Base-by-base conservation (phyloP, 1,284 basidiomycete species). In the Schizophyllum amplum region DNA sequence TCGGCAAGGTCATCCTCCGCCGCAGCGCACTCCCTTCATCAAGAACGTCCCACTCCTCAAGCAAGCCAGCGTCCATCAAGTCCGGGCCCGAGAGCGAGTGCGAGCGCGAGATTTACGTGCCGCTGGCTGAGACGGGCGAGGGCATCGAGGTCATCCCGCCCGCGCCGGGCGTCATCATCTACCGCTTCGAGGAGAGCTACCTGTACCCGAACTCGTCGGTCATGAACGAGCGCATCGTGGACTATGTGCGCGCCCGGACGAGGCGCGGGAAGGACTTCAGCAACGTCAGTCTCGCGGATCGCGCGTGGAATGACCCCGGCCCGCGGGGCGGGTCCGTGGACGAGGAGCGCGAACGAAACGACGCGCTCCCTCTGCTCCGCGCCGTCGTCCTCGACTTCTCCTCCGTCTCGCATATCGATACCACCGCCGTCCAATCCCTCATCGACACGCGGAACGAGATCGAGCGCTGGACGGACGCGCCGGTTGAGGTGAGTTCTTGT, bases 241-340 rank as follows among this genome's bases (percentile, higher is more conserved):
- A 90, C 62, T 79, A 92, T 63, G 92, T 93, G 64, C 94, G 90
- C 72, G 72, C 72, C 60, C 75, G 85, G 63, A 93, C 88, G 62
- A 81, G 85, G n/a, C 82, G 94, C 42, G 92, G 92, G 20, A 79
- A 78, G 63, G 90, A 93, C 69, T 79, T 90, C 72, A 78, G 78
- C 57, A 67, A 73, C 22, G 75, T 90, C 62, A 78, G 70, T 55
- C 71, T 82, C 51, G 48, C 48, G 4, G 94, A 98, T 68, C 83
- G 96, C 51, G 84, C 93, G 2, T 99, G 96, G 96, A 99, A 99
- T 69, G 94, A 97, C 67, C 89, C 92, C 11, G 91, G 91, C 49
- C 90, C 89, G 46, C 74, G 77, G 54, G 77, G 75, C 21, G 74
- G 20, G 13, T 13, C 20, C 13, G 48, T 11, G 48, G 48, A 50